Base-by-base conservation (phyloP, 176 grass and related monocot species). In the Phoenix dactylifera region DNA sequence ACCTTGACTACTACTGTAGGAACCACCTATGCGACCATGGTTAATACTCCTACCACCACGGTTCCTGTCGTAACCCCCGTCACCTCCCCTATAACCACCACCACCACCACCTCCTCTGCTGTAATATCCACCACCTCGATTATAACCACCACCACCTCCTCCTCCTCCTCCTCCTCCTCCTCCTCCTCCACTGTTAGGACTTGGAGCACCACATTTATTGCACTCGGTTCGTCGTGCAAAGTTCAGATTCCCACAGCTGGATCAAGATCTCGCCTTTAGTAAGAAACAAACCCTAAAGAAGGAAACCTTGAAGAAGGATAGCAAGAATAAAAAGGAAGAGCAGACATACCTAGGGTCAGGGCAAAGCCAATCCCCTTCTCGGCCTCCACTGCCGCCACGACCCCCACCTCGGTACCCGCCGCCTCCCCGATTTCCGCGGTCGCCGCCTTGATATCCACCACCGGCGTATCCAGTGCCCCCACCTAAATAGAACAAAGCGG, bases 141-240 rank as follows among this genome's bases (percentile, higher is more conserved):
- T 68, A 57, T 68, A 76, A 71, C 77, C 74, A 4, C 58, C 48
- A 62, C 79, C 85, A 59, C 72, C 79, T 16, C 79, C 82, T 18
- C 88, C 84, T 39, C 67, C 67, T 24, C 20, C n/a, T n/a, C n/a
- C n/a, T n/a, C 82, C 82, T 54, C 76, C 79, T n/a, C 79, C 78
- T 16, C 88, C 84, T 44, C 67, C 67, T n/a, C 82, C 82, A 54
- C 70, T 76, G 63, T 83, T 79, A 28, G 88, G 88, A 73, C 49
- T 55, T 24, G 71, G 76, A 60, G 93, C 25, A 39, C 87, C 84
- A 78, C 93, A 98, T 60, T 98, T 98, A 24, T 98, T 92, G 84
- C 93, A 98, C 55, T 98, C 88, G 35, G 74, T 80, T 67, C 93
- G 85, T 65, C 93, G 85, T 10, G 93, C 93, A 48, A 98, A 92